Base-by-base conservation (phyloP, 1,139 yeast genomes). In the Pichia sp. region DNA sequence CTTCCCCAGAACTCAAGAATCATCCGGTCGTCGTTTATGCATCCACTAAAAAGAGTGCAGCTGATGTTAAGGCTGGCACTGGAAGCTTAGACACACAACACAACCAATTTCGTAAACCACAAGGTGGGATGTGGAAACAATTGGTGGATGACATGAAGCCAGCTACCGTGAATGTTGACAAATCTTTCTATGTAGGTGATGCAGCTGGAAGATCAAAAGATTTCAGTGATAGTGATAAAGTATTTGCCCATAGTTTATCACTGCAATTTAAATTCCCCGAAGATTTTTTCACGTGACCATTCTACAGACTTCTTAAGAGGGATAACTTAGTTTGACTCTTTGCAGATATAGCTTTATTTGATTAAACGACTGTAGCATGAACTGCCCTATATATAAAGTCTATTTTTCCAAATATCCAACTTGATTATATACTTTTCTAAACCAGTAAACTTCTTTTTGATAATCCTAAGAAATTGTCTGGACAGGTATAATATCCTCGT, bases 151-250 rank as follows among this genome's bases (percentile, higher is more conserved):
- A 52, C 40, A 41, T 59, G 15, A 38, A 40, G 2, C 30, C 24
- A 3, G 48, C 43, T 0, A 19, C 31, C 20, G 18, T 51, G 14
- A 74, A 73, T 45, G 42, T 60, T 33, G 65, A 62, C 1, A 51
- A 64, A 22, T 75, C 85, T 41, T 74, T 81, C 49, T 91, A 64
- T 57, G 89, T 89, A n/a, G 98, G 98, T 5, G 98, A 91, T 65
- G 97, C 97, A 0, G 97, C 96, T 7, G 98, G 97, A 0, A 67
- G 97, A 40, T 55, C 59, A 1, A 59, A 56, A 0, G 97, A 89
- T 59, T 81, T 80, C 58, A 83, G 89, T 69, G 89, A 85, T 53
- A 73, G 85, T 41, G 97, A 89, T 59, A 61, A 61, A 49, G 55
- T 48, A 45, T 87, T 89, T 67, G 96, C 97, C 0, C 53, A 66